Evolutionary conservation across 169 alveolate species (phyloP), one percentile per base, ranked within the genome.

Genomic region (Cryptosporidium baileyi): DNA sequence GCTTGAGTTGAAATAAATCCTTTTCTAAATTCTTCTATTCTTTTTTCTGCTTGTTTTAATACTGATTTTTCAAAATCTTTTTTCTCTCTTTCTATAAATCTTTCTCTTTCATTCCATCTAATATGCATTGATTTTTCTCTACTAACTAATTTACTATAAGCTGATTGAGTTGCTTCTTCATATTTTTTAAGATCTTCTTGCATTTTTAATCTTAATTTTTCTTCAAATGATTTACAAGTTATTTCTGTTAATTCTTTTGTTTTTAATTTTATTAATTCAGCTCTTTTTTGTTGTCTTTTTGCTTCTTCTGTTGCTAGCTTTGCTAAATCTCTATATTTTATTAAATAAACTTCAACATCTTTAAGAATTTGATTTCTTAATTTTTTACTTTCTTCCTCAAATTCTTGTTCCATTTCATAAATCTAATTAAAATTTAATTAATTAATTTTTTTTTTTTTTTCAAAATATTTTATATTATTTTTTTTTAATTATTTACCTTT

Each of bases 11-110:
- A 17, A 60, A 74, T 74, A 1, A 54, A 74, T 6, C 85, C 85
- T n/a, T 26, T 74, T 54, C 85, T 74, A 36, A 74, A 74, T 38
- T 74, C 85, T 40, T 74, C 85, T 36, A 74, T 74, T 41, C 85
- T 51, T 57, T 74, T 74, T 57, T 74, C 85, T n/a, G 85, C 65
- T 54, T 74, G 74, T 17, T 74, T 74, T 26, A 74, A 36, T 24
- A 74, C 49, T 4, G 74, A 54, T 34, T 51, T 54, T 22, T 74
- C 85, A 54, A 74, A 74, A 3, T 74, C 85, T 38, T 51, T 74
- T 45, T 74, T 74, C 38, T 74, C 85, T 8, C 85, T 74, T 9
- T 74, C 85, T 13, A 74, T 32, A 28, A 51, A 36, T 60, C n/a
- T 59, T 34, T 74, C 85, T 30, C 85, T 74, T 24, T 74, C 85